Evolutionary conservation across 768 basidiomycete species (phyloP).

Genomic region (Pholiota microspora): DNA sequence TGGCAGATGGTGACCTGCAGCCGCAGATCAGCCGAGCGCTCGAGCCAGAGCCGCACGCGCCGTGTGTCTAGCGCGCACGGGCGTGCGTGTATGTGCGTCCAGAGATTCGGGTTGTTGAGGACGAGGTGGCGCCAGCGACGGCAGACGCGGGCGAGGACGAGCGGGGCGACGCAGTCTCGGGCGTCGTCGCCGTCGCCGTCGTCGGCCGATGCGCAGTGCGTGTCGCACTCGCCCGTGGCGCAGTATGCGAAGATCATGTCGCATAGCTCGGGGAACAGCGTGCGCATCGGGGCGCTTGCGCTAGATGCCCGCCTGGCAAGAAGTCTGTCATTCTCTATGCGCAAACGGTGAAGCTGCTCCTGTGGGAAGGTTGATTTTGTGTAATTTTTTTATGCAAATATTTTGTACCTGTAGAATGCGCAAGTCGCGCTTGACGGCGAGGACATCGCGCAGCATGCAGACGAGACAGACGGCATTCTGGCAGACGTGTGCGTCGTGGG

Average conservation of each 20-base stretch:
- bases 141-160: slow-evolving; percentile 19
- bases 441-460: background rate
- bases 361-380: background rate
- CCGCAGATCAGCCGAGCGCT: slow-evolving; percentile 16
- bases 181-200: background rate
- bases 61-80: slow-evolving; percentile 3
- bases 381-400: background rate
- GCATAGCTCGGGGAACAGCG: slow-evolving; percentile 19
- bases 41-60: slow-evolving; percentile 15
- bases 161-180: slow-evolving; percentile 8
- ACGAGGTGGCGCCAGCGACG: slow-evolving; percentile 20
- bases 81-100: slow-evolving; percentile 18
- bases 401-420: background rate
- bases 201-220: slow-evolving; percentile 2
- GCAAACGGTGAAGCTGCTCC: background rate
- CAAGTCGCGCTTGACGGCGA: background rate
- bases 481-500: background rate
- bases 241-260: slow-evolving; percentile 20
- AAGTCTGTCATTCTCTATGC: slow-evolving; percentile 14
- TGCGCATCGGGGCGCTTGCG: slow-evolving; percentile 18
- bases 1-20: slow-evolving; percentile 16
- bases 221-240: slow-evolving; percentile 10
- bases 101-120: slow-evolving; percentile 16
- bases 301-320: slow-evolving; percentile 8
- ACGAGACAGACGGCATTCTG: background rate